Percentiles rank a stretch among this genome's conserved stretches.
Evolutionary conservation across 495 filamentous ascomycete genomes (phyloP).

Genomic region (Endocarpon pusillum): DNA sequence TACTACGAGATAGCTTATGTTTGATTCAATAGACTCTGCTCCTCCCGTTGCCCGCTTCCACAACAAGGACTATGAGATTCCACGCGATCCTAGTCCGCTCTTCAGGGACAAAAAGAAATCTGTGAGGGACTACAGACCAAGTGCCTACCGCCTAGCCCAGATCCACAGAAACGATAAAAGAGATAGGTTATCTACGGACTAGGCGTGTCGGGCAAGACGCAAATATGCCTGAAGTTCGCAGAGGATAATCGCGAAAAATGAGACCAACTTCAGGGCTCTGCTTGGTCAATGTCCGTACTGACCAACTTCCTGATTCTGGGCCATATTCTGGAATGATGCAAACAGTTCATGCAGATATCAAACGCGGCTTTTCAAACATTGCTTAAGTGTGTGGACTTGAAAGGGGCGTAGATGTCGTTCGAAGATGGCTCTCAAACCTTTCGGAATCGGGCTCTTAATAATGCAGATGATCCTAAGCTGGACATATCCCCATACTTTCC

Average conservation of each 20-base stretch:
- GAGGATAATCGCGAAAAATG: slow-evolving; percentile 15
- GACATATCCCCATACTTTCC: slow-evolving; percentile 16
- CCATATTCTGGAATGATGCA: slow-evolving; percentile 12
- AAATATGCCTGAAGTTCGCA: slow-evolving; percentile 20
- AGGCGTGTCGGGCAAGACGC: slow-evolving; percentile 21
- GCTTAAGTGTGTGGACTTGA: slow-evolving; percentile 5
- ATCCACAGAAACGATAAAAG: too few species aligned
- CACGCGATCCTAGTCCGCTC: too few species aligned
- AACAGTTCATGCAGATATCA: slow-evolving; percentile 5
- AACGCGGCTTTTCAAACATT: slow-evolving; percentile 7
- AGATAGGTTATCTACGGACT: slow-evolving; percentile 19
- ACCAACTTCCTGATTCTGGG: slow-evolving; percentile 8
- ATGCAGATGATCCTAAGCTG: slow-evolving; percentile 18
- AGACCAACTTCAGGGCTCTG: too few species aligned
- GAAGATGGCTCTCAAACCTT: slow-evolving; percentile 10
- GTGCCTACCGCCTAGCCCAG: too few species aligned
- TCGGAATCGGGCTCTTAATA: slow-evolving; percentile 19
- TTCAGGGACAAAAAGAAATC: too few species aligned
- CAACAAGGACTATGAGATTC: too few species aligned
- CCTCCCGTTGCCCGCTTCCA: too few species aligned
- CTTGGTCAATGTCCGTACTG: too few species aligned
- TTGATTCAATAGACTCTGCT: too few species aligned
- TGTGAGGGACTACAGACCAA: too few species aligned
- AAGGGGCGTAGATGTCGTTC: slow-evolving; percentile 6
- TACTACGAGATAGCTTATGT: too few species aligned